Evolutionary conservation across 805 yeast species (phyloP), one percentile per base, ranked within the genome.

Genomic region (Tetrapisispora pingtungensis): DNA sequence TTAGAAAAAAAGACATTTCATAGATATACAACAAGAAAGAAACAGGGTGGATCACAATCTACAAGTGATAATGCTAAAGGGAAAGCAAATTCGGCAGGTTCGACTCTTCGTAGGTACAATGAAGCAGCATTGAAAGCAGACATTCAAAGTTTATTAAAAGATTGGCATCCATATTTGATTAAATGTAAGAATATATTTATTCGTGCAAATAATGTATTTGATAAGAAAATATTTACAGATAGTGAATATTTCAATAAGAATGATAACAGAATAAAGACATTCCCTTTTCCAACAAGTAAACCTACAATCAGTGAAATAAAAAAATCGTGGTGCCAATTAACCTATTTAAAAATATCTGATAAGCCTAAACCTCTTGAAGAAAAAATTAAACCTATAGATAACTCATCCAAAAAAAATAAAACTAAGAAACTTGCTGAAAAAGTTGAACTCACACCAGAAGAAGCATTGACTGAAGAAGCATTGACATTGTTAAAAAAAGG

Each of bases 31-130:
- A 88, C 97, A 1, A 79, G 98, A 68, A 75, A 96, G 51, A 93
- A 93, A 58, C 98, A 93, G 64, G 98, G 98, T 70, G 98, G 98
- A 1, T 76, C 97, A 0, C 98, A 93, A 61, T 77, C 89, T 51
- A 89, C 97, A 1, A 82, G 77, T 64, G 98, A 93, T 64, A 86
- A 82, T 57, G 84, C 95, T 1, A 77, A 83, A 52, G 97, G 98
- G 4, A 90, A 89, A 60, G 97, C 97, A 7, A 87, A 87, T 49
- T 87, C 96, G 22, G 98, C 96, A 0, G 98, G 98, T 42, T 83
- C 97, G 1, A 78, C 79, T 43, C 71, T 93, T 38, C 79, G 98
- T 67, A 73, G 98, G 48, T 80, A 87, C 55, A 90, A 89, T 56
- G 98, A 93, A 64, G 81, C 79, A 45, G 90, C 90, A 1, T 69